Evolutionary conservation across 306 rosid genomes (phyloP), one percentile per base, ranked within the genome.

Genomic region (Heteromeles arbutifolia): DNA sequence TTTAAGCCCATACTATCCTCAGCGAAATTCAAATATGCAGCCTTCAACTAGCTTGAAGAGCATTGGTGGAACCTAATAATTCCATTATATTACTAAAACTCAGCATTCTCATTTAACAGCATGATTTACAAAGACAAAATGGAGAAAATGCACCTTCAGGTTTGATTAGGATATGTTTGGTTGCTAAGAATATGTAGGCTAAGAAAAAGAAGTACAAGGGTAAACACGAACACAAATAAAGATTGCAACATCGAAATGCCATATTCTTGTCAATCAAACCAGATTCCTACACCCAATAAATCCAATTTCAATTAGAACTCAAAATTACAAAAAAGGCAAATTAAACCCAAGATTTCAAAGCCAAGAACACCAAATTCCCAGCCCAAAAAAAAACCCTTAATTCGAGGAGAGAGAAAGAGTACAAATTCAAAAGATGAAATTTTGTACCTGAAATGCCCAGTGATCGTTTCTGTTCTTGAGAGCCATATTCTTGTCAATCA

Each of bases 371-470:
- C 18, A 58, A 22, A 59, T 29, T 34, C 8, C 44, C 44, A 22
- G 31, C 32, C 28, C 41, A n/a, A 59, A n/a, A 25, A 29, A 67
- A 31, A 73, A 78, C 13, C 56, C 11, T 24, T 15, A 44, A 26
- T 4, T 24, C 72, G 22, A 25, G 52, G 8, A 10, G 26, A 39
- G 37, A 37, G 19, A 44, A 4, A 31, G 34, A 69, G 39, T 43
- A 11, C 69, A 74, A 12, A 5, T 43, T 72, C 12, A 63, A 53
- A 41, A 45, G 26, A 65, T 25, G 69, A 31, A 67, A 21, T 31
- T 18, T 22, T 63, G 31, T 72, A 84, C 98, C 88, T 90, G 92
- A 79, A 90, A 92, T 76, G 88, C 81, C 98, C 98, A 90, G 82
- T 82, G 94, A 81, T 88, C 86, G n/a, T 65, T 68, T 29, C 63